These are phyloP conservation scores for Scorias spongiosa DNA, from an alignment of 2,329 filamentous ascomycete species.

Conservation along the genomic window DNA sequence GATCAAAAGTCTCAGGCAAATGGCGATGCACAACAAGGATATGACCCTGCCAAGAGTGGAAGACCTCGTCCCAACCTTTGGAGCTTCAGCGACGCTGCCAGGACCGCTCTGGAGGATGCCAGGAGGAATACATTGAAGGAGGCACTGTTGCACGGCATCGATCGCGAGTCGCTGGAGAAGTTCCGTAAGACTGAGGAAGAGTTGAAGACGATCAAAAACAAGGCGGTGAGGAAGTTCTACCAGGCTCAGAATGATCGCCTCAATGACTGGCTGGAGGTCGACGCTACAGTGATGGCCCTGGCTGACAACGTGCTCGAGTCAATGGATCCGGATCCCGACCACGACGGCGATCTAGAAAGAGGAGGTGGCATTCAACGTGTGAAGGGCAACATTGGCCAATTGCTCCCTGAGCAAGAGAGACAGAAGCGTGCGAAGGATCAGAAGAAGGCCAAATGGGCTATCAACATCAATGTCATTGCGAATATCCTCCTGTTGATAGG, in stretches of 20 bases:
- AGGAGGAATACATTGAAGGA: conserved; percentile 34
- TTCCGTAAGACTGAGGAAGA: conserved; percentile 38
- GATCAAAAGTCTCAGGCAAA: conserved; percentile 2
- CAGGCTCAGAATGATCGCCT: conserved; percentile 38
- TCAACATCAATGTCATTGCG: conserved; percentile 46
- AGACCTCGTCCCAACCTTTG: conserved; percentile 17
- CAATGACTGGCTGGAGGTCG: conserved; percentile 45
- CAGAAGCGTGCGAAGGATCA: conserved; percentile 31
- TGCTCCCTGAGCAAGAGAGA: conserved; percentile 41
- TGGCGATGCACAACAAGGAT: conserved; percentile 5
- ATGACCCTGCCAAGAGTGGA: conserved; percentile 7
- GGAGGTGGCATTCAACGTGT: conserved; percentile 34
- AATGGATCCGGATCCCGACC: conserved; percentile 43
- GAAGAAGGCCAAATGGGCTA: conserved; percentile 39
- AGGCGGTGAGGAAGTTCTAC: conserved; percentile 40
- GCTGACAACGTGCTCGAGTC: conserved; percentile 46
- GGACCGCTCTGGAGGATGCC: conserved; percentile 30
- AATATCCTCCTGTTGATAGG: conserved; percentile 42
- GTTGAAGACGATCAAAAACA: conserved; percentile 37
- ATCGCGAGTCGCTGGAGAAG: conserved; percentile 32
- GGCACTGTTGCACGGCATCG: conserved; percentile 31
- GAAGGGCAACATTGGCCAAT: conserved; percentile 36
- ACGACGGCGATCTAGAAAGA: conserved; percentile 40
- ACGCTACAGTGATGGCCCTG: conserved; percentile 39
- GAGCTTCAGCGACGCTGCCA: conserved; percentile 34